These are phyloP conservation scores for Candida wancherniae DNA, from an alignment of 805 yeast genomes.

Conservation along the genomic window DNA sequence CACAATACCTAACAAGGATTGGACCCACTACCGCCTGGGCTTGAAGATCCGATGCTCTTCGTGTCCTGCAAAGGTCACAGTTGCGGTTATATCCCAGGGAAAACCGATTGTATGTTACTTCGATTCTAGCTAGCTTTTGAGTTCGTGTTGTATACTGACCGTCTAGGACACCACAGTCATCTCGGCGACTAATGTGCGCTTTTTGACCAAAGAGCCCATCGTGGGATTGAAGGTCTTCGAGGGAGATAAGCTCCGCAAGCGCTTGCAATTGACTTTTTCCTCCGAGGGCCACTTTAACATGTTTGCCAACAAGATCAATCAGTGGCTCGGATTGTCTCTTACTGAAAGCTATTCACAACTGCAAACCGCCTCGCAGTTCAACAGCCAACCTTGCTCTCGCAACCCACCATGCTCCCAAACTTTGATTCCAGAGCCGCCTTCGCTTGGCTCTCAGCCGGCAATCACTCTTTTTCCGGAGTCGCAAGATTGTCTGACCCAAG, in stretches of 20 bases:
- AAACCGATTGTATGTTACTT: slow-evolving; percentile 15
- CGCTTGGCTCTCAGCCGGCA: too few species aligned
- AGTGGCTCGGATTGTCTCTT: slow-evolving; percentile 14
- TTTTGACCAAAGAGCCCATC: slow-evolving; percentile 15
- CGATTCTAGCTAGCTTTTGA: too few species aligned
- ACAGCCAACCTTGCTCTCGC: too few species aligned
- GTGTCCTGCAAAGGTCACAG: slow-evolving; percentile 9
- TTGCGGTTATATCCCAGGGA: slow-evolving; percentile 16
- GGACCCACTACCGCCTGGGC: slow-evolving; percentile 21
- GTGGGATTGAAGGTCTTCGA: slow-evolving; percentile 17
- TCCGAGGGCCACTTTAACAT: slow-evolving; percentile 15
- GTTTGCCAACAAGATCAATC: slow-evolving; percentile 13
- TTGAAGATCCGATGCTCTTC: slow-evolving; percentile 14
- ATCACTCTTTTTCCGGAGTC: too few species aligned
- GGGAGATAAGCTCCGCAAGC: slow-evolving; percentile 14
- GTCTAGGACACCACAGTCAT: slow-evolving; percentile 13
- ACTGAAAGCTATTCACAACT: slow-evolving; percentile 1
- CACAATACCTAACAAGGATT: slow-evolving; percentile 17
- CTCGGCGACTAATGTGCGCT: slow-evolving; percentile 12
- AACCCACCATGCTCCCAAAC: too few species aligned
- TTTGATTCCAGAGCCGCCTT: too few species aligned
- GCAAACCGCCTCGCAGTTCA: background rate
- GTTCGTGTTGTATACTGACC: too few species aligned
- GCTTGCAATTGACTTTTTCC: slow-evolving; percentile 16
- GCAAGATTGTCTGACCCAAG: too few species aligned